Evolutionary conservation across 306 rosid genomes (phyloP).

Genomic region (Alnus rubra): DNA sequence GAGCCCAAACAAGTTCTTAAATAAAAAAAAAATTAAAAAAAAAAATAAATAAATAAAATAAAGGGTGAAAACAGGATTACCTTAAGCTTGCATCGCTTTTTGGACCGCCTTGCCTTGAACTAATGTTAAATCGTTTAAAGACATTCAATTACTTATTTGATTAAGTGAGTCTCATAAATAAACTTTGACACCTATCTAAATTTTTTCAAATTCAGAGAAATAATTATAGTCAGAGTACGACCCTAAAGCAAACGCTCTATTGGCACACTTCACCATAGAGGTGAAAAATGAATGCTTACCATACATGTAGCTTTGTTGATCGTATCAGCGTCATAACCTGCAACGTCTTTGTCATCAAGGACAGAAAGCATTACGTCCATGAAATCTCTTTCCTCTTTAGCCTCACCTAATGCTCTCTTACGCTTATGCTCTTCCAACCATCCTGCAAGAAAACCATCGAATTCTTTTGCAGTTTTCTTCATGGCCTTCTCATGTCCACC

Average conservation of each 20-base stretch:
- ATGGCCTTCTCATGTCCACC: conserved; percentile 53
- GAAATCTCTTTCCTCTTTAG: conserved; percentile 33
- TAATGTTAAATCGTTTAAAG: too few relatives aligned
- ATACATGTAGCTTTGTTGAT: conserved; percentile 48
- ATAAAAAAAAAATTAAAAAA: too few relatives aligned
- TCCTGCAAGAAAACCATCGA: conserved; percentile 26
- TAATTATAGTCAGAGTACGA: too few relatives aligned
- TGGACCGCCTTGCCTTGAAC: too few relatives aligned
- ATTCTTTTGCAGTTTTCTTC: conserved; percentile 29
- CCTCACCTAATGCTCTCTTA: not conserved
- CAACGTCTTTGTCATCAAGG: conserved; percentile 18
- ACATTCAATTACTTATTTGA: too few relatives aligned
- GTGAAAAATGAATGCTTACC: conserved; percentile 26
- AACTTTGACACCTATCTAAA: too few relatives aligned
- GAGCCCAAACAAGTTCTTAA: too few relatives aligned
- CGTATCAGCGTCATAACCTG: conserved; percentile 35
- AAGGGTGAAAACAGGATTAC: too few relatives aligned
- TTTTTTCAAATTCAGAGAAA: too few relatives aligned
- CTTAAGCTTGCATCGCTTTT: too few relatives aligned
- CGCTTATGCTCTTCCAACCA: conserved; percentile 56
- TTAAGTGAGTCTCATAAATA: too few relatives aligned
- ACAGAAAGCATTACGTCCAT: conserved; percentile 36
- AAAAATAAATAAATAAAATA: too few relatives aligned
- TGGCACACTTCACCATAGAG: not conserved
- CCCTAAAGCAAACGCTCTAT: not conserved